phyloP scores from a whole-genome alignment of 2,329 filamentous ascomycete genomes.

The Alternaria brassicicola region DNA sequence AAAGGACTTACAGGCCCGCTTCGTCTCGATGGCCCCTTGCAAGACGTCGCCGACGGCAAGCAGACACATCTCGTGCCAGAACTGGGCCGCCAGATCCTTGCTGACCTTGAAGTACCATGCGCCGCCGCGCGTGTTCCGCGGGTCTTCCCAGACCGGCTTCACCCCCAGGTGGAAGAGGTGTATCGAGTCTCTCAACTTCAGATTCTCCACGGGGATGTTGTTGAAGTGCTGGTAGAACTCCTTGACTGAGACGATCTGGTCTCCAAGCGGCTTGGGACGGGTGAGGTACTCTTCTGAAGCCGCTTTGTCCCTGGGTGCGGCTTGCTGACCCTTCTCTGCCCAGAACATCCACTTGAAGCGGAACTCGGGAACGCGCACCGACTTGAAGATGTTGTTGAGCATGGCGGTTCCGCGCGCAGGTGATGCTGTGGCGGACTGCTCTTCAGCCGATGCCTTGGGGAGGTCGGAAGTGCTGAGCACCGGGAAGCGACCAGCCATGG shows the following conservation, averaged over 20 bases:
- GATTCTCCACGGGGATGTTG: slow-evolving; percentile 77
- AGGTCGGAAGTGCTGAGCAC: slow-evolving; percentile 53
- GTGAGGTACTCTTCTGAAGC: slow-evolving; percentile 50
- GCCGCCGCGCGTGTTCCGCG: slow-evolving; percentile 82
- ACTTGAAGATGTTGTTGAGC: slow-evolving; percentile 57
- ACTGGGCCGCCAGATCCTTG: slow-evolving; percentile 72
- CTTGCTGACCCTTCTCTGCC: slow-evolving; percentile 52
- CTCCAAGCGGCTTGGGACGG: slow-evolving; percentile 53
- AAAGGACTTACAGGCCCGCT: slow-evolving; percentile 61
- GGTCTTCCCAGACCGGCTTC: slow-evolving; percentile 84
- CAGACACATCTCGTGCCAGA: slow-evolving; percentile 82
- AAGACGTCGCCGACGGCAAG: slow-evolving; percentile 83
- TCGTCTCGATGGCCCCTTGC: slow-evolving; percentile 70
- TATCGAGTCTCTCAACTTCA: slow-evolving; percentile 69
- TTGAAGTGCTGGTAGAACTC: slow-evolving; percentile 61
- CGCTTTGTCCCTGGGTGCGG: slow-evolving; percentile 28
- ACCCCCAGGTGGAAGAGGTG: slow-evolving; percentile 84
- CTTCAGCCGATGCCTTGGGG: slow-evolving; percentile 65
- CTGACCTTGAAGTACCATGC: slow-evolving; percentile 92
- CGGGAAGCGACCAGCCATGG: slow-evolving; percentile 44
- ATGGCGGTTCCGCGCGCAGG: slow-evolving; percentile 80
- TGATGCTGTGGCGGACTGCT: slow-evolving; percentile 66
- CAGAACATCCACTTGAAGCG: slow-evolving; percentile 60
- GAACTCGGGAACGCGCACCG: slow-evolving; percentile 57
- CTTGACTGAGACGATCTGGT: slow-evolving; percentile 54